These are phyloP conservation scores for Chaetothyriales sp. DNA, from an alignment of 2,329 filamentous ascomycete species.

Conservation along the genomic window DNA sequence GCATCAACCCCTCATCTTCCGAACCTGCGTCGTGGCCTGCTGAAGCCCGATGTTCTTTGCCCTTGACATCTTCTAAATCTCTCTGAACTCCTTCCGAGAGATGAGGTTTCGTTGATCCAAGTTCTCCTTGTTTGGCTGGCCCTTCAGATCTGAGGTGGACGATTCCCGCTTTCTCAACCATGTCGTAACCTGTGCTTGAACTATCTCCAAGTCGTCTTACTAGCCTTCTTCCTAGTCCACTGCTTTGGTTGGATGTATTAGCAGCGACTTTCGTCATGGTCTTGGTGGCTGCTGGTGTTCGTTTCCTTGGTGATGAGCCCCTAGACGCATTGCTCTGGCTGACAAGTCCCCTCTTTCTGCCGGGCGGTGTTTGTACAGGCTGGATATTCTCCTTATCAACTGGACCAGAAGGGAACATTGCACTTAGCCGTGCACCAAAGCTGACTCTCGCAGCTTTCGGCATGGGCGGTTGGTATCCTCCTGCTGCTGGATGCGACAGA, in stretches of 20 bases:
- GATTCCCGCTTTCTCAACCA: conserved; percentile 6
- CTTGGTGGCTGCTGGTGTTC: background rate
- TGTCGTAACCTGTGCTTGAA: conserved; percentile 4
- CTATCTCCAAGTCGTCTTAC: background rate
- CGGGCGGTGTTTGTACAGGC: background rate
- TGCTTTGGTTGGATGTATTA: background rate
- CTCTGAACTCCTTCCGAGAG: too few relatives aligned
- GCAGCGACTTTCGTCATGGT: too few relatives aligned
- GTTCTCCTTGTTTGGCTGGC: conserved; percentile 6
- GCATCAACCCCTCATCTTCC: too few relatives aligned
- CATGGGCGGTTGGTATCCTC: background rate
- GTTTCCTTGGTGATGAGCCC: conserved; percentile 3
- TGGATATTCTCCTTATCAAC: background rate
- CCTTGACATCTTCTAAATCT: too few relatives aligned
- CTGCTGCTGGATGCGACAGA: too few relatives aligned
- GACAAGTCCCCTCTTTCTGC: conserved; percentile 1
- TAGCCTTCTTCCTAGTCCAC: background rate
- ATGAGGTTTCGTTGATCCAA: too few relatives aligned
- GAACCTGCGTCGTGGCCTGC: too few relatives aligned
- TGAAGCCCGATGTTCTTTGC: too few relatives aligned
- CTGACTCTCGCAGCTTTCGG: background rate
- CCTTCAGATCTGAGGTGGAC: conserved; percentile 7
- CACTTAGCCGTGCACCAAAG: background rate
- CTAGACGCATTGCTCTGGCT: conserved; percentile 1
- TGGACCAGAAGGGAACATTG: background rate